Base-by-base conservation (phyloP, 1,284 basidiomycete genomes). In the Boletus sp. region DNA sequence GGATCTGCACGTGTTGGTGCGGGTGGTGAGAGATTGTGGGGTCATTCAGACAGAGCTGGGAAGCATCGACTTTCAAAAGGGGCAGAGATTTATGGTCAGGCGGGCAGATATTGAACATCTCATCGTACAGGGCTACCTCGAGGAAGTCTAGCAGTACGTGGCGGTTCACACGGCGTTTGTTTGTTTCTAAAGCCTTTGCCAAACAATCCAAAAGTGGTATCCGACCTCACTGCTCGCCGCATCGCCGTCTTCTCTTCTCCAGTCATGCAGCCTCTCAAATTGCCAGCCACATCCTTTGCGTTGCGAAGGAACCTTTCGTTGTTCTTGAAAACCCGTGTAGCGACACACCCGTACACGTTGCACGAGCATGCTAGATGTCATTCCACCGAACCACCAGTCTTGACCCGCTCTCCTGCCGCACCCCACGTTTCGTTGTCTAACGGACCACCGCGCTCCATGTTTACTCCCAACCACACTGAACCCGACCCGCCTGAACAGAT, bases 1-100 rank as follows among this genome's bases (percentile, higher is more conserved):
- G 70, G 91, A 94, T 64, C 75, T 95, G 20, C 85, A 93, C 68
- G 88, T 91, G 51, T 78, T 86, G 29, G 91, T 94, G 31, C 78
- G 84, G 53, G 92, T 94, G 29, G 80, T 93, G 29, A 81, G 81
- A 64, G 94, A 97, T 67, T 95, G 93, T 60, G 94, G 94, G 4
- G 84, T 90, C 51, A 92, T 98, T 43, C 87, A 94, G 69, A 92
- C 95, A 7, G 94, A 97, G 73, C 77, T 88, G 56, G 94, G 94
- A 36, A 85, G 83, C 59, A 88, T 98, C 58, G 89, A 95, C 71
- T 94, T 98, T 70, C 83, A 85, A 65, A 91, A 89, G 72, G 95
- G 94, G 0, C 90, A 94, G 74, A 77, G 94, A 58, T 95, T 94
- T 68, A 85, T 94, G 78, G 87, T 97, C 52, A 80, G 90, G 48